Conservation (phyloP, 768 basidiomycete species). For the Cyathus striatus region DNA sequence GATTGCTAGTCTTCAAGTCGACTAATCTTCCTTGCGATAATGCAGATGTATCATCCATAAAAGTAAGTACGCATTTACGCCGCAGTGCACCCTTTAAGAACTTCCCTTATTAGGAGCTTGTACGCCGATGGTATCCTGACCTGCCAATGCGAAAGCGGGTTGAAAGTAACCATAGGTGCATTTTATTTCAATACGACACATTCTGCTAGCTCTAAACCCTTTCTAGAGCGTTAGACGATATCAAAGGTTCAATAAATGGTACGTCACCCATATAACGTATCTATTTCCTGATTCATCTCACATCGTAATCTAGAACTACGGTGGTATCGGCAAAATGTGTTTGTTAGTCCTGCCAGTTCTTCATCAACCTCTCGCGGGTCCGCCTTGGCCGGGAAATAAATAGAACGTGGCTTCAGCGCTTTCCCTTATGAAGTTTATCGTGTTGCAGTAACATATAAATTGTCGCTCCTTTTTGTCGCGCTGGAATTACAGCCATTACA, state of each 20-base stretch:
- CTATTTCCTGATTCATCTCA: background rate
- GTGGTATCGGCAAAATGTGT: conserved; percentile 77
- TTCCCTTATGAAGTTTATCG: too few relatives aligned
- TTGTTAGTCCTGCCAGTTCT: conserved; percentile 44
- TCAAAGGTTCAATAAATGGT: conserved; percentile 73
- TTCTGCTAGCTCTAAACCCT: background rate
- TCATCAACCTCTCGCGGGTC: too few relatives aligned
- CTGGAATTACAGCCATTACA: too few relatives aligned
- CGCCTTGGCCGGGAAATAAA: too few relatives aligned
- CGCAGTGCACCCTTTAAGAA: background rate
- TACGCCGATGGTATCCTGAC: conserved; percentile 65
- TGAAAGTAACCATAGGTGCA: conserved; percentile 51
- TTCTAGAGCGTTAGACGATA: conserved; percentile 77
- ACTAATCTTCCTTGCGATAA: background rate
- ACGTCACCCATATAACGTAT: background rate
- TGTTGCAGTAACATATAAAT: too few relatives aligned
- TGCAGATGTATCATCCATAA: conserved; percentile 85
- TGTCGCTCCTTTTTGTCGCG: too few relatives aligned
- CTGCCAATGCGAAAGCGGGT: conserved; percentile 22
- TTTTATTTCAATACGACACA: background rate
- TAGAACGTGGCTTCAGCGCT: too few relatives aligned
- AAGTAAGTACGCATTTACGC: conserved; percentile 35
- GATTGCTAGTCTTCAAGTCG: background rate
- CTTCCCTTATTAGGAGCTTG: conserved; percentile 50
- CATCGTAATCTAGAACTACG: conserved; percentile 53